Evolutionary conservation across 2,329 filamentous ascomycete species (phyloP).

Genomic region (Clonostachys byssicola): DNA sequence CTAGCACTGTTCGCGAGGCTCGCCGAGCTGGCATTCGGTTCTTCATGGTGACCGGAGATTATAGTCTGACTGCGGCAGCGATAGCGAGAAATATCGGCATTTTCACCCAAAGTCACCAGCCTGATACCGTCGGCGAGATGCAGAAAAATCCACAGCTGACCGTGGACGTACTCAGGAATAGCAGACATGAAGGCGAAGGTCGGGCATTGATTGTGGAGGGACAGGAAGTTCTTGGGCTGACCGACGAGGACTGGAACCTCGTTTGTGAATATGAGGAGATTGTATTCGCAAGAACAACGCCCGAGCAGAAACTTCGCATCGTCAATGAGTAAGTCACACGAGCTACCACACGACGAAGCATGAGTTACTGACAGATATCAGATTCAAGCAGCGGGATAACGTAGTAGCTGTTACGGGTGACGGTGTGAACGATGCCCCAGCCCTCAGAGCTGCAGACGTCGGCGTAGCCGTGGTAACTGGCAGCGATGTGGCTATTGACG

Average conservation of each 20-base stretch:
- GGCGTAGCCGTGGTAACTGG: conserved; percentile 65
- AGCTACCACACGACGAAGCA: too few species aligned
- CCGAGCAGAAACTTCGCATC: conserved; percentile 68
- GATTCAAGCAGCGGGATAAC: conserved; percentile 12
- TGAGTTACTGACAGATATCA: too few species aligned
- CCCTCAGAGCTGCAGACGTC: conserved; percentile 61
- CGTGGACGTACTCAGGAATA: conserved; percentile 9
- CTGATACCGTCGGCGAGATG: conserved; percentile 18
- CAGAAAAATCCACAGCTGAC: too few species aligned
- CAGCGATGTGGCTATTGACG: conserved; percentile 60
- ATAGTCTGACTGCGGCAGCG: conserved; percentile 55
- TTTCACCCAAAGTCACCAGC: conserved; percentile 44
- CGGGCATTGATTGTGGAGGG: conserved; percentile 42
- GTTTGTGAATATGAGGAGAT: conserved; percentile 51
- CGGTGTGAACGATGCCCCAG: conserved; percentile 64
- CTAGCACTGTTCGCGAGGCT: conserved; percentile 30
- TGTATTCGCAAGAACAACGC: conserved; percentile 65
- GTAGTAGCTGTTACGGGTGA: conserved; percentile 72
- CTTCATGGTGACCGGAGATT: conserved; percentile 44
- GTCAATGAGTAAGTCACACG: conserved; percentile 59
- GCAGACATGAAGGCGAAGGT: conserved; percentile 9
- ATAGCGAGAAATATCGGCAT: conserved; percentile 65
- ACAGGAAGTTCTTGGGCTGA: conserved; percentile 51
- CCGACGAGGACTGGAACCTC: conserved; percentile 37
- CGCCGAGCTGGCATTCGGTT: conserved; percentile 38